A percentile compares a stretch with the other conserved stretches of the same genome.
These are phyloP conservation scores for Nicotiana paniculata DNA, from an alignment of 257 asterid species.

Conservation along the genomic window DNA sequence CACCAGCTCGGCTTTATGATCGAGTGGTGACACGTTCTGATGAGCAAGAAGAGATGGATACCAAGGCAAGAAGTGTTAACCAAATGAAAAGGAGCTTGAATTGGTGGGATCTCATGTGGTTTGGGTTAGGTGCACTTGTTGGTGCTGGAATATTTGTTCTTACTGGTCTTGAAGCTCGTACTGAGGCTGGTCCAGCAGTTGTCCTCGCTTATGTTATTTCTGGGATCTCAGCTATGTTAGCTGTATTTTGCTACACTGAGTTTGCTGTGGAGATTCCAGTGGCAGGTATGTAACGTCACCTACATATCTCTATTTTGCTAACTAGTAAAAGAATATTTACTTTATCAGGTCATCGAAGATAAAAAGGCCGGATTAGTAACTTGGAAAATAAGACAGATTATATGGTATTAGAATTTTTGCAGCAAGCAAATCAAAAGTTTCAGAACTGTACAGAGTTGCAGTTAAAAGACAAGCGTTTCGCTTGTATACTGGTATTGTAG, in stretches of 20 bases:
- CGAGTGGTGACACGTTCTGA: background rate
- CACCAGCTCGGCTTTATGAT: background rate
- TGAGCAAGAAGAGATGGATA: background rate
- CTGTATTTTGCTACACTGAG: background rate
- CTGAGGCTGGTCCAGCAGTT: background rate
- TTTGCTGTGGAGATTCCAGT: background rate
- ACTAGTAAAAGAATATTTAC: background rate
- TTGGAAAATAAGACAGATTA: no score
- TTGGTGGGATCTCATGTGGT: slow-evolving; percentile 1
- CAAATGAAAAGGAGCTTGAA: background rate
- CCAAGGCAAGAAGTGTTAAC: background rate
- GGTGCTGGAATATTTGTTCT: background rate
- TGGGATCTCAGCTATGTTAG: background rate
- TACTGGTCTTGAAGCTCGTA: background rate
- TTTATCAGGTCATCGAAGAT: no score
- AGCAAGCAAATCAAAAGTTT: background rate
- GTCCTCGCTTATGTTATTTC: background rate
- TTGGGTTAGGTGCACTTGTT: background rate
- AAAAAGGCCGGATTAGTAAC: no score
- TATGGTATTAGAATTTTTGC: background rate
- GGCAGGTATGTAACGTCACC: background rate
- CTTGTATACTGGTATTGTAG: background rate
- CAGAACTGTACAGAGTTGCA: background rate
- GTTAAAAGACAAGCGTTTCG: background rate
- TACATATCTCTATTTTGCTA: background rate